phyloP scores from a whole-genome alignment of 2,329 filamentous ascomycete genomes.

The Colletotrichum plurivorum region DNA sequence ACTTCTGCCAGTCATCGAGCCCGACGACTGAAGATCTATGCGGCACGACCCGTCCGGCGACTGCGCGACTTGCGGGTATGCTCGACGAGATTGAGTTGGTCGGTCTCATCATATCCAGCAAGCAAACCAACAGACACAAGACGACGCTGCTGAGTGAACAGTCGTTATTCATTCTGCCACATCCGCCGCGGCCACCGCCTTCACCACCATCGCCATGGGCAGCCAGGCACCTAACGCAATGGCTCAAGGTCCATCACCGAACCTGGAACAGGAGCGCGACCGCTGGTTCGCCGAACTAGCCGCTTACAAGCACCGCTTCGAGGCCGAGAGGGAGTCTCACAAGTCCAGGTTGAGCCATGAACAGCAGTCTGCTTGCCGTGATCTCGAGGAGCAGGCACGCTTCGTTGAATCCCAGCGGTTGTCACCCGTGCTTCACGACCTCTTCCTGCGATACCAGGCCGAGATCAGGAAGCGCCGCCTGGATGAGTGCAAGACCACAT shows the following conservation, averaged over 20 bases:
- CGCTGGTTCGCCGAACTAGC: slow-evolving; percentile 25
- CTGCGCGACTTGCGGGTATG: slow-evolving; percentile 19
- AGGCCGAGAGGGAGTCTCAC: slow-evolving; percentile 20
- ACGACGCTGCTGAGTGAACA: neutral
- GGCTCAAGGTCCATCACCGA: slow-evolving; percentile 9
- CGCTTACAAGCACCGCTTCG: slow-evolving; percentile 25
- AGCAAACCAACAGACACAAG: neutral
- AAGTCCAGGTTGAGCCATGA: slow-evolving; percentile 17
- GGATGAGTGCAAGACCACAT: slow-evolving; percentile 12
- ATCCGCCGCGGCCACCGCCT: neutral
- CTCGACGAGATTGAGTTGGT: slow-evolving; percentile 2
- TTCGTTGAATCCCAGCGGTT: slow-evolving; percentile 6
- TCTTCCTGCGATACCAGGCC: slow-evolving; percentile 24
- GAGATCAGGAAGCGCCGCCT: slow-evolving; percentile 32
- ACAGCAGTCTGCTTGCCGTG: slow-evolving; percentile 18
- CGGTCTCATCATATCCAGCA: neutral
- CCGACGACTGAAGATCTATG: neutral
- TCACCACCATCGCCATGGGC: slow-evolving; percentile 13
- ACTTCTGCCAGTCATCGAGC: neutral
- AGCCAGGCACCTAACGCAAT: neutral
- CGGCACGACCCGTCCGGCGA: neutral
- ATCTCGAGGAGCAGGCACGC: slow-evolving; percentile 26
- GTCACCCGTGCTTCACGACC: slow-evolving; percentile 5
- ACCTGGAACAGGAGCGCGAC: slow-evolving; percentile 29
- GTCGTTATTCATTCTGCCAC: neutral